Evolutionary conservation across 2,329 filamentous ascomycete genomes (phyloP), one percentile per base, ranked within the genome.

Genomic region (Saccharata proteae): DNA sequence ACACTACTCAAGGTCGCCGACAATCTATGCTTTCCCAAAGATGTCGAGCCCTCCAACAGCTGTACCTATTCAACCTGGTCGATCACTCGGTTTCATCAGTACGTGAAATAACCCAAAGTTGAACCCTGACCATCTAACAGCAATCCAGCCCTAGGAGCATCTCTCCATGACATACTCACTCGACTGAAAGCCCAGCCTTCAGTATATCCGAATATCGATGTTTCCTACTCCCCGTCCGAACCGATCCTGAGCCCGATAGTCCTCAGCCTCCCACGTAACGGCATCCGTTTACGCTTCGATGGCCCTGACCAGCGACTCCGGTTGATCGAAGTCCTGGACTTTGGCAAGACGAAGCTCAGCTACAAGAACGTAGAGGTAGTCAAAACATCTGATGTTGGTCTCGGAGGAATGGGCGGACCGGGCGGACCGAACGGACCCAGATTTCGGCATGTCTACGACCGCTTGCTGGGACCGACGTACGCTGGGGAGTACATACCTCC

Each of bases 401-500:
- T 37, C 11, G 46, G 49, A 14, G 35, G 40, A 18, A 36, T 37
- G 21, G 42, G 38, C 5, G 38, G 48, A 15, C 37, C 47, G 15
- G 45, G 38, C 22, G 47, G 51, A 16, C 46, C 63, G 29, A 53
- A 55, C 7, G 83, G 83, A 0, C 86, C 85, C 4, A 79, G 72
- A 11, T 93, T 93, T 53, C 71, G 79, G 37, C 83, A 92, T 54
- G 78, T 98, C 42, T 98, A 96, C 53, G 84, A 93, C 46, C 77
- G 82, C 32, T 65, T 94, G n/a, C 77, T 98, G 40, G 90, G 90
- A 0, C 86, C 86, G 12, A 92, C 88, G 0, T 96, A 93, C 52
- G 81, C 81, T 1, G 90, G 90, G 40, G 90, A 98, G 62, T 98
- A 88, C 48, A 69, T 93, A 21, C 69, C 78, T 6, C 74, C 82